A percentile compares a stretch with the other conserved stretches of the same genome.
phyloP scores from a whole-genome alignment of 2,329 filamentous ascomycete genomes.

The Sphaerulina populicola region DNA sequence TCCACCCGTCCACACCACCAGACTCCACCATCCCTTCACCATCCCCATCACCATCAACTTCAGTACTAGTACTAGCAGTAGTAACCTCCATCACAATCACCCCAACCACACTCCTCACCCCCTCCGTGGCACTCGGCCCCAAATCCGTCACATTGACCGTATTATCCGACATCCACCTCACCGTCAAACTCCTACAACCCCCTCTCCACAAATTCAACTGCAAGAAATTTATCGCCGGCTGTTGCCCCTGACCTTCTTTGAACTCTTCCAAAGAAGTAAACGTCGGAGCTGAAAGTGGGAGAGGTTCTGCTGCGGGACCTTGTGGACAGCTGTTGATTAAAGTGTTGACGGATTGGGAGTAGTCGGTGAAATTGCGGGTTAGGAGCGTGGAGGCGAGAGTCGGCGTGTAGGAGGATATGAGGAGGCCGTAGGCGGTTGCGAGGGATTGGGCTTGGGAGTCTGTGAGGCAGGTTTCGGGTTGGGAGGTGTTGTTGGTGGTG shows the following conservation, averaged over 20 bases:
- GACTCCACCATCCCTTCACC: slow-evolving; percentile 12
- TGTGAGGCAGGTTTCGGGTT: slow-evolving; percentile 18
- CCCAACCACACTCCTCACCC: slow-evolving; percentile 23
- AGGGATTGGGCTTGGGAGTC: slow-evolving; percentile 22
- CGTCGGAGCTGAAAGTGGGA: slow-evolving; percentile 21
- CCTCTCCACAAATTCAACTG: slow-evolving; percentile 26
- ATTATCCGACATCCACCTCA: slow-evolving; percentile 29
- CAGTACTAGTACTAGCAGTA: too few relatives aligned
- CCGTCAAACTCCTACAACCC: slow-evolving; percentile 26
- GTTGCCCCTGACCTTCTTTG: slow-evolving; percentile 27
- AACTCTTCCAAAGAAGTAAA: slow-evolving; percentile 26
- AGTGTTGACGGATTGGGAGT: slow-evolving; percentile 30
- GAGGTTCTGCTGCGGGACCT: slow-evolving; percentile 24
- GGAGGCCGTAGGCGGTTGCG: slow-evolving; percentile 25
- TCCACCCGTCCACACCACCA: slow-evolving; percentile 12
- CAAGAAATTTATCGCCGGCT: slow-evolving; percentile 29
- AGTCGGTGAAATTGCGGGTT: slow-evolving; percentile 27
- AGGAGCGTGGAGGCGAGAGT: slow-evolving; percentile 23
- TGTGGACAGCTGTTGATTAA: slow-evolving; percentile 30
- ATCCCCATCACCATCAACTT: slow-evolving; percentile 8
- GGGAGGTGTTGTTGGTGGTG: slow-evolving; percentile 6
- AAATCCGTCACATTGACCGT: slow-evolving; percentile 24
- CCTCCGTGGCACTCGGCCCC: neutral
- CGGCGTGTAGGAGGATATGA: slow-evolving; percentile 27
- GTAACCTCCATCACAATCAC: slow-evolving; percentile 25